A percentile compares a stretch with the other conserved stretches of the same genome.
Evolutionary conservation across 768 basidiomycete species (phyloP).

Genomic region (Ramaria sp.): DNA sequence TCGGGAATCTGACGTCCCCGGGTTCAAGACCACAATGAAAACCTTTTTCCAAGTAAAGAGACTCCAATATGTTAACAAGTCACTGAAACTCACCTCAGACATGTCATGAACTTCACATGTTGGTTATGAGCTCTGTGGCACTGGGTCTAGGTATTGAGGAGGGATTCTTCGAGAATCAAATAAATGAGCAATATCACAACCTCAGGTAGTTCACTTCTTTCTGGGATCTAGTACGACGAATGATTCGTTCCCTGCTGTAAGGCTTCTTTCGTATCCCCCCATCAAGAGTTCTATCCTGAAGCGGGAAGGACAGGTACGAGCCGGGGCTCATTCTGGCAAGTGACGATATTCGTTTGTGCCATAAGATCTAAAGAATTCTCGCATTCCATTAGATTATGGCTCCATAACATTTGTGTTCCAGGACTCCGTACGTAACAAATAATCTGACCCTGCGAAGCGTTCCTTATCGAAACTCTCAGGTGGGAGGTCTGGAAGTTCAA

Average conservation of each 20-base stretch:
- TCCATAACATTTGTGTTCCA: constrained; percentile 78
- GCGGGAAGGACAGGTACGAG: constrained; percentile 61
- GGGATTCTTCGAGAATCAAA: constrained; percentile 62
- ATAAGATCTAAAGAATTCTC: neutral
- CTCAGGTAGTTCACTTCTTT: constrained; percentile 22
- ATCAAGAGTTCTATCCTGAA: constrained; percentile 47
- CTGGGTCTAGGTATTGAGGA: constrained; percentile 67
- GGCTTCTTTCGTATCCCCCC: constrained; percentile 75
- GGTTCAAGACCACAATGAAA: constrained; percentile 63
- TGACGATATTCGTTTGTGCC: neutral
- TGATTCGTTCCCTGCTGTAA: neutral
- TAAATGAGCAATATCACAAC: constrained; percentile 72
- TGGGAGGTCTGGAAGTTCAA: constrained; percentile 75
- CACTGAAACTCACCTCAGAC: constrained; percentile 26
- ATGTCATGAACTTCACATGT: constrained; percentile 64
- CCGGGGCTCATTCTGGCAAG: constrained; percentile 67
- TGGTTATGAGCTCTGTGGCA: constrained; percentile 81
- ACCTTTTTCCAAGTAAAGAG: constrained; percentile 54
- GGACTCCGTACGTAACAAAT: constrained; percentile 37
- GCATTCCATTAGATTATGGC: constrained; percentile 49
- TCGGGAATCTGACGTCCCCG: constrained; percentile 44
- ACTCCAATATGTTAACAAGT: neutral
- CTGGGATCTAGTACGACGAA: neutral
- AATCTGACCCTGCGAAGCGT: neutral
- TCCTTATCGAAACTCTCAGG: constrained; percentile 22